These are phyloP conservation scores for Anisodus acutangulus DNA, from an alignment of 257 asterid genomes.

Conservation along the genomic window DNA sequence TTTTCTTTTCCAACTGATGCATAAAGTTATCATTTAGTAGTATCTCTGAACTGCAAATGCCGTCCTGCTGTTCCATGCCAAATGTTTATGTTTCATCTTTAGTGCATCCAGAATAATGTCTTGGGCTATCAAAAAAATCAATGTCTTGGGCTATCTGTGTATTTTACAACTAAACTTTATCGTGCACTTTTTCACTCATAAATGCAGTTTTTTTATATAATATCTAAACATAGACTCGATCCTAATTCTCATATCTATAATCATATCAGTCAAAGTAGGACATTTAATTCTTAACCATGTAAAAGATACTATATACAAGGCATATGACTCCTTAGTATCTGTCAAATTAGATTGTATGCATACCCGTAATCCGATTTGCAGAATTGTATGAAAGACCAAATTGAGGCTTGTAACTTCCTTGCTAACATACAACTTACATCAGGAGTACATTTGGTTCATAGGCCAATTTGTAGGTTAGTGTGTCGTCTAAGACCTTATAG, in stretches of 20 bases:
- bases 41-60: background rate
- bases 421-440: background rate
- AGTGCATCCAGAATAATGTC: background rate
- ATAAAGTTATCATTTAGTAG: background rate
- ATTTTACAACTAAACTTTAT: slow-evolving; percentile 6
- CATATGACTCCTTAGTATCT: background rate
- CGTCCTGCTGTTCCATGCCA: background rate
- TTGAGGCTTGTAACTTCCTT: slow-evolving; percentile 1
- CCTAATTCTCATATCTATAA: background rate
- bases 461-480: background rate
- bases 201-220: background rate
- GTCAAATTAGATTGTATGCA: slow-evolving; percentile 24
- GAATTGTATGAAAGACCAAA: background rate
- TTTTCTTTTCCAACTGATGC: slow-evolving; percentile 13
- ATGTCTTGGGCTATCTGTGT: background rate
- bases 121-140: background rate
- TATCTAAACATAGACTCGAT: background rate
- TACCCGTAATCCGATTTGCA: background rate
- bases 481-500: background rate
- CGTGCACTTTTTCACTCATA: background rate
- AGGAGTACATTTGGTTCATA: slow-evolving; percentile 12
- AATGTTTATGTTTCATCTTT: slow-evolving; percentile 9
- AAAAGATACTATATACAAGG: background rate
- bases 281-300: background rate
- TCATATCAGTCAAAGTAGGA: background rate